A percentile compares a stretch with the other conserved stretches of the same genome.
Evolutionary conservation across 1,284 basidiomycete species (phyloP).

Genomic region (Irpex lacteus): DNA sequence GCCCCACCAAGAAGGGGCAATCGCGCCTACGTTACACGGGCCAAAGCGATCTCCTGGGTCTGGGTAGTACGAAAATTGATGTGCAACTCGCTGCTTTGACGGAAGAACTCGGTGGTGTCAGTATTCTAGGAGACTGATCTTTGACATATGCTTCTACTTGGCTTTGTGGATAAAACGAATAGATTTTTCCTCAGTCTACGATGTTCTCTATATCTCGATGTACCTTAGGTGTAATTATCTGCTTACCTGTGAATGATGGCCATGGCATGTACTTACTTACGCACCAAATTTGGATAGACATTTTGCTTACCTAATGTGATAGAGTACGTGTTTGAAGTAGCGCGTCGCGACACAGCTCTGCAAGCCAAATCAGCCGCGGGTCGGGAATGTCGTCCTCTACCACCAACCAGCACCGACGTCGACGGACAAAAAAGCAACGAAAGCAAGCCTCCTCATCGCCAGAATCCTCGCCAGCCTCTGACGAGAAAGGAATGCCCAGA

Average conservation of each 20-base stretch:
- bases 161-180: no score
- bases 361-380: slow-evolving; percentile 5
- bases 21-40: background rate
- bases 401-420: background rate
- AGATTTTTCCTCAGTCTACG: background rate
- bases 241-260: no score
- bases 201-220: no score
- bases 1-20: background rate
- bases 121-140: background rate
- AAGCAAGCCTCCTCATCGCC: background rate
- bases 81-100: slow-evolving; percentile 1
- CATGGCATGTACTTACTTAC: no score
- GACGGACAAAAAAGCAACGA: background rate
- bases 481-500: slow-evolving; percentile 20
- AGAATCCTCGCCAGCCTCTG: background rate
- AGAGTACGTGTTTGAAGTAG: background rate
- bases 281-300: no score
- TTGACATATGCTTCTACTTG: no score
- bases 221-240: no score
- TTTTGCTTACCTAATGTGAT: slow-evolving; percentile 10
- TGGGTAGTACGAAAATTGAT: background rate
- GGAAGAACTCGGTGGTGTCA: background rate
- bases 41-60: background rate
- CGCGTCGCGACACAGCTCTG: slow-evolving; percentile 14
- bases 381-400: slow-evolving; percentile 12